phyloP scores from a whole-genome alignment of 257 asterid species.

The Solanum chmielewskii region DNA sequence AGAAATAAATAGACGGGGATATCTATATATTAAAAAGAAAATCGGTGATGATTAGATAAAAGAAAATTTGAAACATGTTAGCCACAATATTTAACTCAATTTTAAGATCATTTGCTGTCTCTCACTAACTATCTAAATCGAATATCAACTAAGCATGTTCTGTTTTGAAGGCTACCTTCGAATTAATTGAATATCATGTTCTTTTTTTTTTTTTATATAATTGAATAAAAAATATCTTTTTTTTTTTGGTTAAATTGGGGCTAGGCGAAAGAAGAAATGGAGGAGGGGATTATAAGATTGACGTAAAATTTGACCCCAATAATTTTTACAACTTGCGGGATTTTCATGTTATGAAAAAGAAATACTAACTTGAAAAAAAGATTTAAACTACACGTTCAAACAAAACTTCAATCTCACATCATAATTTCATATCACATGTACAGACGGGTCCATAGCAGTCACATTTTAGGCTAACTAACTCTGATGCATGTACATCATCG shows the following conservation, averaged over 20 bases:
- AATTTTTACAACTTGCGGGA: neutral
- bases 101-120: neutral
- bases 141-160: neutral
- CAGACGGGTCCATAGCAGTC: neutral
- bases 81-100: neutral
- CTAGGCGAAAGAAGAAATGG: neutral
- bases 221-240: too few relatives aligned
- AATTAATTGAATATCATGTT: neutral
- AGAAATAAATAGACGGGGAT: neutral
- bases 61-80: neutral
- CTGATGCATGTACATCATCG: neutral
- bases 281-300: neutral
- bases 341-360: neutral
- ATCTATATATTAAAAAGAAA: neutral
- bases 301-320: neutral
- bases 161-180: neutral
- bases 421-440: neutral
- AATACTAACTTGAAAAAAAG: neutral
- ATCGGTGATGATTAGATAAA: neutral
- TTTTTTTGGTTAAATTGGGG: neutral
- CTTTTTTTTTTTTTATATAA: neutral
- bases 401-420: neutral
- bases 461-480: neutral
- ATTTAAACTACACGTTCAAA: neutral
- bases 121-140: neutral